Base-by-base conservation (phyloP, 2,329 filamentous ascomycete genomes). In the Fusarium dimerum region DNA sequence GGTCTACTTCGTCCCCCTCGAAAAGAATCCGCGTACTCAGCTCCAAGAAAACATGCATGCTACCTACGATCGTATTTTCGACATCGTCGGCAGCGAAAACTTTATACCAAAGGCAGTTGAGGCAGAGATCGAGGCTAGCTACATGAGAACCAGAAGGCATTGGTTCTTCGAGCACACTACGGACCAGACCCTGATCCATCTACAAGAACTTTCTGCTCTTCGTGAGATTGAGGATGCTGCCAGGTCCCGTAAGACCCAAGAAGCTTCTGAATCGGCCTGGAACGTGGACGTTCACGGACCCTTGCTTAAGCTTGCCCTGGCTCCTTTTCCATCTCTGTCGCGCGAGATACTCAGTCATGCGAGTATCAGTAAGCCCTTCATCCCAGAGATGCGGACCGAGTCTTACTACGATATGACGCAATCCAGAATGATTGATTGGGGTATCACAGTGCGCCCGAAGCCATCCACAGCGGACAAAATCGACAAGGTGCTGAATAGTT, bases 351-450 rank as follows among this genome's bases (percentile, higher is more conserved):
- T 52, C 6, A 52, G 38, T 13, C 42, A 45, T 5, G 30, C 50
- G n/a, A 26, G 38, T 6, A 52, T 52, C 17, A 52, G 36, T 42
- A 18, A 26, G 7, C 20, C n/a, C 16, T 52, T 48, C 30, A 42
- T 48, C 13, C 50, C 45, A 13, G 40, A 36, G 3, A 52, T 48
- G 45, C 20, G 45, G 15, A 42, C 44, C 18, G 45, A 42, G 30
- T 52, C 45, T 2, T 45, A 38, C 36, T 48, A 43, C 17, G 50
- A 52, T n/a, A 20, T 45, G 6, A 17, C 29, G 10, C 29, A 42
- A 29, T 45, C 50, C 39, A 48, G 48, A 38, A 48, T 52, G 50
- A 46, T 48, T 17, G 45, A 48, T 18, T 45, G 38, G 17, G 45
- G 41, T 11, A 45, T 52, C 39, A 42, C 41, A 7, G 26, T 52